Percentiles rank a stretch among this genome's conserved stretches.
Conservation (phyloP, 2,329 filamentous ascomycete species). For the Trichoderma brevicompactum region DNA sequence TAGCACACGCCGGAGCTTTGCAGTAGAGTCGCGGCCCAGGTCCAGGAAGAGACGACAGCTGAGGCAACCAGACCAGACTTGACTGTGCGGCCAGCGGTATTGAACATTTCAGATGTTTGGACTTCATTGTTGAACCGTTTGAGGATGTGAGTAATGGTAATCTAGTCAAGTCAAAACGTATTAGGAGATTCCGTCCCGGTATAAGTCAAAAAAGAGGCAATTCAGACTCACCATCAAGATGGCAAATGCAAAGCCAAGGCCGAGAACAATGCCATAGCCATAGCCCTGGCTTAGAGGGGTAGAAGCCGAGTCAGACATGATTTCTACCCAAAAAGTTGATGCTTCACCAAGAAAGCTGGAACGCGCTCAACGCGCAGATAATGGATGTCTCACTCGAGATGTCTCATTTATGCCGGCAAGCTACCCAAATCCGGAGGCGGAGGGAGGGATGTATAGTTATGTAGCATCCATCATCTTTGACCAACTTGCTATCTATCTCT, state of each 20-base stretch:
- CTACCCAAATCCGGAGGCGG: neutral
- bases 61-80: conserved; percentile 87
- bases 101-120: conserved; percentile 93
- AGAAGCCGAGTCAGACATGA: conserved; percentile 19
- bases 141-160: conserved; percentile 70
- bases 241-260: conserved; percentile 74
- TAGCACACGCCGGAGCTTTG: conserved; percentile 84
- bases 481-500: neutral
- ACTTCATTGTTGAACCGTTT: conserved; percentile 68
- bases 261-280: conserved; percentile 79
- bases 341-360: neutral
- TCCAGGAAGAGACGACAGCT: conserved; percentile 92
- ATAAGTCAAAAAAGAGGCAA: neutral
- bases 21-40: conserved; percentile 83
- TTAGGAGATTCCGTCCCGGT: neutral
- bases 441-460: conserved; percentile 14
- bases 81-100: conserved; percentile 82
- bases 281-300: conserved; percentile 61
- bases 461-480: neutral
- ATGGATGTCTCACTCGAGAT: neutral
- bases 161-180: conserved; percentile 40
- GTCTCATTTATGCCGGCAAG: neutral
- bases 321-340: neutral
- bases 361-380: neutral
- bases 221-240: conserved; percentile 61